phyloP scores from a whole-genome alignment of 768 basidiomycete genomes.

The Amanita jacksonii region DNA sequence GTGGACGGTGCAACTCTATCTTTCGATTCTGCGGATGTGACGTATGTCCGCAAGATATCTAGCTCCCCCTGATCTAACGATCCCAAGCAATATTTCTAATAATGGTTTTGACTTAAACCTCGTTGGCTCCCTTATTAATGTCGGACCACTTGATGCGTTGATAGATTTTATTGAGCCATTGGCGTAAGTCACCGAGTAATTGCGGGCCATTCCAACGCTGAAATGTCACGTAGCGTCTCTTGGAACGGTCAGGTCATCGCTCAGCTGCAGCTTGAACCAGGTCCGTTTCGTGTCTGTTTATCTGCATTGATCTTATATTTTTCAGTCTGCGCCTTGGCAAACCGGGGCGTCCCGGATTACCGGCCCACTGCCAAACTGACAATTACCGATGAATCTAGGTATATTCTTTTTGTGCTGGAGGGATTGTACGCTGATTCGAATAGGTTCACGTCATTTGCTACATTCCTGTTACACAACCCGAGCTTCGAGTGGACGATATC shows the following conservation, averaged over 20 bases:
- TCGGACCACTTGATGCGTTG: slow-evolving; percentile 59
- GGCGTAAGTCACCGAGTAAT: slow-evolving; percentile 27
- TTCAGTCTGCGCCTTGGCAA: slow-evolving; percentile 58
- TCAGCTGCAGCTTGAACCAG: slow-evolving; percentile 48
- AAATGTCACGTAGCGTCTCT: slow-evolving; percentile 31
- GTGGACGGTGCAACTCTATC: slow-evolving; percentile 46
- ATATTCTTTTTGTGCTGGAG: slow-evolving; percentile 15
- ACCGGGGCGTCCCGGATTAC: slow-evolving; percentile 58
- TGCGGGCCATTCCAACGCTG: not conserved
- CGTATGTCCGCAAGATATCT: slow-evolving; percentile 22
- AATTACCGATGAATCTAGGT: slow-evolving; percentile 45
- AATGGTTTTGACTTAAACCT: slow-evolving; percentile 56
- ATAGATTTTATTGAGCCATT: slow-evolving; percentile 60
- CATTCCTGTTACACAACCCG: slow-evolving; percentile 52
- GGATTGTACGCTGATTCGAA: not conserved
- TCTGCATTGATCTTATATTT: not conserved
- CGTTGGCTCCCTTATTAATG: slow-evolving; percentile 47
- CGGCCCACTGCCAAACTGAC: slow-evolving; percentile 38
- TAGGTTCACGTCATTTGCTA: slow-evolving; percentile 60
- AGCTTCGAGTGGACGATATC: slow-evolving; percentile 66
- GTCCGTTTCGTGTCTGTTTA: slow-evolving; percentile 21
- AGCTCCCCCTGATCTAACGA: not conserved
- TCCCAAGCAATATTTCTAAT: slow-evolving; percentile 39
- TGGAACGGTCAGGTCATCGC: slow-evolving; percentile 62
- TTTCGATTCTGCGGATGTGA: slow-evolving; percentile 52